Conservation (phyloP, 2,329 filamentous ascomycete species). For the Aspergillus costaricaensis region DNA sequence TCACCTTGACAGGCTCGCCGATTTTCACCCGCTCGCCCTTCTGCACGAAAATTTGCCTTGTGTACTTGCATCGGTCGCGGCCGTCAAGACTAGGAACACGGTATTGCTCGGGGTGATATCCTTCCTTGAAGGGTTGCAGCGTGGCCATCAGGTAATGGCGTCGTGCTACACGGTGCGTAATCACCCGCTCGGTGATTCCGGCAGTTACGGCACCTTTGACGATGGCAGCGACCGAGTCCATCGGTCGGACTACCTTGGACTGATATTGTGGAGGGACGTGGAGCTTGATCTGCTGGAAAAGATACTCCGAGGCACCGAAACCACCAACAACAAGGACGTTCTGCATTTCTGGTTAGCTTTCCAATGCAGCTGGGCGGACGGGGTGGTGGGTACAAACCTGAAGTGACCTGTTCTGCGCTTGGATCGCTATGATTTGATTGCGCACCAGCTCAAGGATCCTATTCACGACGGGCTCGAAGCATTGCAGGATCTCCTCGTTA, state of each 20-base stretch:
- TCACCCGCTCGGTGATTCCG: slow-evolving; percentile 93
- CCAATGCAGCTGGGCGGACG: not conserved
- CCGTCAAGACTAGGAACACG: slow-evolving; percentile 94
- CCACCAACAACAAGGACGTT: slow-evolving; percentile 97
- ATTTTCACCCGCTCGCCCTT: slow-evolving; percentile 99
- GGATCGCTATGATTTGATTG: slow-evolving; percentile 98
- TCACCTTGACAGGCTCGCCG: slow-evolving; percentile 97
- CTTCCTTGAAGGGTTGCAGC: slow-evolving; percentile 97
- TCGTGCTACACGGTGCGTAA: slow-evolving; percentile 95
- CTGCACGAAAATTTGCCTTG: slow-evolving; percentile 95
- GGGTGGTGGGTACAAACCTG: slow-evolving; percentile 58
- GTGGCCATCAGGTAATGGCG: slow-evolving; percentile 99
- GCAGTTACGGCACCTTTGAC: slow-evolving; percentile 98
- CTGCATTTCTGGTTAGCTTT: slow-evolving; percentile 39
- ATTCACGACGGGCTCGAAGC: slow-evolving; percentile 98
- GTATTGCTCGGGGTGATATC: slow-evolving; percentile 97
- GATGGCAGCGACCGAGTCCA: slow-evolving; percentile 98
- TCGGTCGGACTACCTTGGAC: slow-evolving; percentile 94
- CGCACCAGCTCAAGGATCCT: slow-evolving; percentile 92
- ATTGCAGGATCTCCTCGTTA: slow-evolving; percentile 98
- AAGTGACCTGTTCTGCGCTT: slow-evolving; percentile 89
- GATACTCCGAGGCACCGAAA: slow-evolving; percentile 96
- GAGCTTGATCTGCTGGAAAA: slow-evolving; percentile 99
- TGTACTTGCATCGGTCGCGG: slow-evolving; percentile 98
- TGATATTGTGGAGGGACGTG: slow-evolving; percentile 98